Percentiles rank a stretch among this genome's conserved stretches.
Conservation (phyloP, 179 eudicot species). For the Carnegiea gigantea region DNA sequence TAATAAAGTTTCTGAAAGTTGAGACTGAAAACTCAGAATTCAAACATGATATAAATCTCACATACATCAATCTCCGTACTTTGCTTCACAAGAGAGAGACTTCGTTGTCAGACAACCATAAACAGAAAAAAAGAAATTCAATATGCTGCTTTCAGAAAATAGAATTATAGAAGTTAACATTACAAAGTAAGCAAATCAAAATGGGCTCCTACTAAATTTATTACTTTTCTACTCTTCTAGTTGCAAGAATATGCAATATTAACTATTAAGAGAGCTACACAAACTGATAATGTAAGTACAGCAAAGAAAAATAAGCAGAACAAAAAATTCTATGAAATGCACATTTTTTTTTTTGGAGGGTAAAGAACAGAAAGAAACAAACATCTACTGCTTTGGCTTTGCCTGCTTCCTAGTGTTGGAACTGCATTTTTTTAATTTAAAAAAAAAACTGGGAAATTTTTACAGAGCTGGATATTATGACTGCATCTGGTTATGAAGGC, state of each 20-base stretch:
- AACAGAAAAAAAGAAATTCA: background rate
- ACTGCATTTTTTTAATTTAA: no score
- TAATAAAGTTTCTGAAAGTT: no score
- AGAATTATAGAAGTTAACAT: background rate
- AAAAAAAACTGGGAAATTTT: constrained; percentile 2
- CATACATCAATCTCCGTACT: no score
- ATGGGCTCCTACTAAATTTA: constrained; percentile 25
- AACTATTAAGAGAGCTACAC: constrained; percentile 29
- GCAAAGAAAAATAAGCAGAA: background rate
- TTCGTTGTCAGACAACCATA: background rate
- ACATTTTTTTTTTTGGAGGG: constrained; percentile 15
- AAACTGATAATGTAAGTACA: constrained; percentile 21
- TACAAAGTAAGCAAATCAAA: constrained; percentile 14
- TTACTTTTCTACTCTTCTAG: constrained; percentile 26
- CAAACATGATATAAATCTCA: no score
- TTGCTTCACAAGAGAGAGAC: no score
- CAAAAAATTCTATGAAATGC: constrained; percentile 5
- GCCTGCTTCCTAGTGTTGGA: constrained; percentile 10
- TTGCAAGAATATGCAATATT: constrained; percentile 27
- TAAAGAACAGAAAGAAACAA: constrained; percentile 20
- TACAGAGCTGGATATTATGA: constrained; percentile 33
- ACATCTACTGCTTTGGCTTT: constrained; percentile 18
- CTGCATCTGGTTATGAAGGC: constrained; percentile 40
- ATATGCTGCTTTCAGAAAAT: no score
- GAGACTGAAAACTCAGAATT: no score